Conservation (phyloP, 495 filamentous ascomycete genomes). For the Xylaria nigripes region DNA sequence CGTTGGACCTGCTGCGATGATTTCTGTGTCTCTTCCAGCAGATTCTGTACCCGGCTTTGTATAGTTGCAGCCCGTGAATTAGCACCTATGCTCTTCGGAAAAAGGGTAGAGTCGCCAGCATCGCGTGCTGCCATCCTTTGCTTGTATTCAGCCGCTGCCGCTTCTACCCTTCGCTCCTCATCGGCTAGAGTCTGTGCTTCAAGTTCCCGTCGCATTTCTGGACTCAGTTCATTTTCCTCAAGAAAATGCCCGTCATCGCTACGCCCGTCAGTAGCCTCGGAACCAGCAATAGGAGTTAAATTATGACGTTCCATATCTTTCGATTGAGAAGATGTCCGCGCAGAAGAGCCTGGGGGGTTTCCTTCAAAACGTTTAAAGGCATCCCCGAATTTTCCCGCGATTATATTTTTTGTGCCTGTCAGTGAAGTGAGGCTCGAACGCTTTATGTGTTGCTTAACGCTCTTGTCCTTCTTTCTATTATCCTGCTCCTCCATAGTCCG, state of each 20-base stretch:
- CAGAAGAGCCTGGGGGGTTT: slow-evolving; percentile 35
- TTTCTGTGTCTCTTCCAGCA: slow-evolving; percentile 72
- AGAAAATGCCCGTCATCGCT: slow-evolving; percentile 56
- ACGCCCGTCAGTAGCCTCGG: slow-evolving; percentile 63
- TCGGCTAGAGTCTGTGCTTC: slow-evolving; percentile 75
- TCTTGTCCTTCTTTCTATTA: slow-evolving; percentile 62
- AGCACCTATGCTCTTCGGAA: slow-evolving; percentile 46
- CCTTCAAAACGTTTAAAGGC: slow-evolving; percentile 91
- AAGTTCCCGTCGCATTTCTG: slow-evolving; percentile 84
- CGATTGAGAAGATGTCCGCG: slow-evolving; percentile 47
- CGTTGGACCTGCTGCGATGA: slow-evolving; percentile 48
- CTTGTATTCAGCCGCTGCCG: slow-evolving; percentile 85
- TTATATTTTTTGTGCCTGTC: slow-evolving; percentile 74
- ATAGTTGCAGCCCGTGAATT: slow-evolving; percentile 68
- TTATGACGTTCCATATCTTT: slow-evolving; percentile 45
- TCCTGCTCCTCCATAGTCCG: slow-evolving; percentile 66
- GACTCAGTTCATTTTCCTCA: slow-evolving; percentile 60
- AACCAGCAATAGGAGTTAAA: slow-evolving; percentile 66
- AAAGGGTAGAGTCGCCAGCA: slow-evolving; percentile 31
- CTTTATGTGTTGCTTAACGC: slow-evolving; percentile 62
- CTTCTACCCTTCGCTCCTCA: slow-evolving; percentile 88
- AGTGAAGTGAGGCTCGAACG: slow-evolving; percentile 73
- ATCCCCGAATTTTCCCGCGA: slow-evolving; percentile 88
- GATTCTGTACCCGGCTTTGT: slow-evolving; percentile 77
- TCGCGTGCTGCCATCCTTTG: slow-evolving; percentile 58